A percentile compares a stretch with the other conserved stretches of the same genome.
phyloP scores from a whole-genome alignment of 1,284 basidiomycete species.

The Pyrrhoderma noxium region DNA sequence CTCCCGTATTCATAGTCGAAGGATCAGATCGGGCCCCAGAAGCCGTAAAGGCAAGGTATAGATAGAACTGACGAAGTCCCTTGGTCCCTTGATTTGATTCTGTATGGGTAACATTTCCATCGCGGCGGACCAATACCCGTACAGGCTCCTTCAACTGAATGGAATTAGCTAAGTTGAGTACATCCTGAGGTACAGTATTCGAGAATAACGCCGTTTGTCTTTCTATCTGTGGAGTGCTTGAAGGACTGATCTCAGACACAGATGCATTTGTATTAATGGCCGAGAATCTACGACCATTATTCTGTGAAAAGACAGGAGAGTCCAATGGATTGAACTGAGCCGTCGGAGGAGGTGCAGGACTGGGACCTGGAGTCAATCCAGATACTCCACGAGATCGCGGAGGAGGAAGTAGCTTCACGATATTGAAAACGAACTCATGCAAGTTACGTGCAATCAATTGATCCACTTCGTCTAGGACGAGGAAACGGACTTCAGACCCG shows the following conservation, averaged over 20 bases:
- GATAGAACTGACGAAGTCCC: constrained; percentile 86
- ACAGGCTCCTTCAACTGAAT: constrained; percentile 93
- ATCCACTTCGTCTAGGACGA: constrained; percentile 96
- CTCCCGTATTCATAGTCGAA: constrained; percentile 39
- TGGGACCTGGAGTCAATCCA: constrained; percentile 32
- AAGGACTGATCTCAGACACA: neutral
- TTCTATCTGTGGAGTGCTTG: constrained; percentile 46
- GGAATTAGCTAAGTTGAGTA: constrained; percentile 80
- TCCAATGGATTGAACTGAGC: constrained; percentile 49
- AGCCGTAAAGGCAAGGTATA: constrained; percentile 87
- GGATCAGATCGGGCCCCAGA: constrained; percentile 61
- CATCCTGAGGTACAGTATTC: constrained; percentile 90
- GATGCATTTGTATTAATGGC: constrained; percentile 31
- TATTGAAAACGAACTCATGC: constrained; percentile 89
- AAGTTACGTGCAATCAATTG: constrained; percentile 95
- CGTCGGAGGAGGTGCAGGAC: constrained; percentile 28
- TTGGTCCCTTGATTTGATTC: constrained; percentile 69
- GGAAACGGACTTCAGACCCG: constrained; percentile 81
- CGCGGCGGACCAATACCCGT: constrained; percentile 91
- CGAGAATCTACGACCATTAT: constrained; percentile 52
- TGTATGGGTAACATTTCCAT: constrained; percentile 75
- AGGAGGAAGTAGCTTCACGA: constrained; percentile 84
- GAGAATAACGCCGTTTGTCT: constrained; percentile 96
- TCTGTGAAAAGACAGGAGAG: constrained; percentile 42
- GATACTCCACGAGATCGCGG: constrained; percentile 62